Evolutionary conservation across 176 grass and related monocot species (phyloP).

Genomic region (Dactylis glomerata): DNA sequence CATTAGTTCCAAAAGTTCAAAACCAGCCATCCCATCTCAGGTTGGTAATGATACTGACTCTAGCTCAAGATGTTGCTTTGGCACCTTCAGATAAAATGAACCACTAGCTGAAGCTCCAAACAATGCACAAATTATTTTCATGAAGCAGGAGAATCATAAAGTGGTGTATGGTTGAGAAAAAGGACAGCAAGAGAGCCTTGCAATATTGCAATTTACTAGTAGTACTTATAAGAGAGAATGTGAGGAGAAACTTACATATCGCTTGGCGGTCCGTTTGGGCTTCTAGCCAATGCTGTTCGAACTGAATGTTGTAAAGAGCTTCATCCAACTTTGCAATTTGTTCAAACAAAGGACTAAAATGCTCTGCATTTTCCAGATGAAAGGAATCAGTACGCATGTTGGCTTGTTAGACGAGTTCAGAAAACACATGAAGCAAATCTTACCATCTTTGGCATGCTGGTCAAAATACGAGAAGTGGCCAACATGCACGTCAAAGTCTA

Average conservation of each 20-base stretch:
- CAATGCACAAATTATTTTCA: neutral
- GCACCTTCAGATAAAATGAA: neutral
- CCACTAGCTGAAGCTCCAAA: constrained; percentile 1
- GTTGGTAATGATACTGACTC: neutral
- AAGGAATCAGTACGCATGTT: neutral
- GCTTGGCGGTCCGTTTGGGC: constrained; percentile 97
- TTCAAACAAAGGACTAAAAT: constrained; percentile 80
- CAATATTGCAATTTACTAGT: neutral
- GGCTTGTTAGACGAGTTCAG: neutral
- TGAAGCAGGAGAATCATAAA: neutral
- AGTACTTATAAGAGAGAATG: neutral
- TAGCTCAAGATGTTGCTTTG: neutral
- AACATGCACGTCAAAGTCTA: constrained; percentile 87
- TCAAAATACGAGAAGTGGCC: constrained; percentile 78
- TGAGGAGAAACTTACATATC: constrained; percentile 42
- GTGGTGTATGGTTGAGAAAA: neutral
- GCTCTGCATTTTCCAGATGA: constrained; percentile 53
- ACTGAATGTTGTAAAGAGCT: constrained; percentile 90
- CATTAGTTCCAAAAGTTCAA: neutral
- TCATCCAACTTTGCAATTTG: constrained; percentile 92
- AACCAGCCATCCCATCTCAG: neutral
- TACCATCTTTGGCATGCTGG: constrained; percentile 91
- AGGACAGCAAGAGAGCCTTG: neutral
- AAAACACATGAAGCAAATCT: neutral
- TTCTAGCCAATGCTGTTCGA: constrained; percentile 92